Percentiles rank a stretch among this genome's conserved stretches.
Evolutionary conservation across 2,329 filamentous ascomycete species (phyloP).

Genomic region (Cladosporium velox): DNA sequence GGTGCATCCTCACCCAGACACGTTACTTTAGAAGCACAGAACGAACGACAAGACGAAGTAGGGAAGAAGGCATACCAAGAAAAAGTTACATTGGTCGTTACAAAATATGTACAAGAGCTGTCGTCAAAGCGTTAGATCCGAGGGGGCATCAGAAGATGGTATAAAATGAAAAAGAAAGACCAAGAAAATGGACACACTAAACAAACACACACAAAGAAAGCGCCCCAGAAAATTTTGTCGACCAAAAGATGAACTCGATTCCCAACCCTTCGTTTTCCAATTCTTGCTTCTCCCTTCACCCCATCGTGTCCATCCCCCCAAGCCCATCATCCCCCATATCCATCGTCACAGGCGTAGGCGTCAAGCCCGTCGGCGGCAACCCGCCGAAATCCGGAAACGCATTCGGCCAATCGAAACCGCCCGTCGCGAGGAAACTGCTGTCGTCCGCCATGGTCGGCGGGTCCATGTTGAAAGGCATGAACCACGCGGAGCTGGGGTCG

Average conservation of each 20-base stretch:
- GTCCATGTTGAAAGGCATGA: constrained; percentile 89
- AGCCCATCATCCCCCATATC: constrained; percentile 23
- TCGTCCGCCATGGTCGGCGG: constrained; percentile 57
- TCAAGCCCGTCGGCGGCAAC: constrained; percentile 28
- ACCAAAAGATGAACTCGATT: neutral
- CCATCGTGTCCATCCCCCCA: constrained; percentile 16
- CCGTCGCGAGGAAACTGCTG: constrained; percentile 31
- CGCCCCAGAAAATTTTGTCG: neutral
- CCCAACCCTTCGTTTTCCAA: neutral
- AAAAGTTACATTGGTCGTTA: constrained; percentile 12
- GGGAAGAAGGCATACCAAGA: neutral
- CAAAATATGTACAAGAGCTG: neutral
- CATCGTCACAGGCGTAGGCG: constrained; percentile 22
- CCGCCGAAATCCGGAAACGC: constrained; percentile 32
- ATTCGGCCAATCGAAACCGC: constrained; percentile 35
- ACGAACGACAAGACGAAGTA: neutral
- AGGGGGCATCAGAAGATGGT: neutral
- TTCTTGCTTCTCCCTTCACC: neutral
- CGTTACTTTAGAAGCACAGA: neutral
- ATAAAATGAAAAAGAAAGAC: neutral
- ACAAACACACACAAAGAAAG: neutral
- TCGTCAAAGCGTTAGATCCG: constrained; percentile 13
- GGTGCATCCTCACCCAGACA: neutral
- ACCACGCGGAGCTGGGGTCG: constrained; percentile 70
- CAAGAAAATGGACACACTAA: neutral